Percentiles rank a stretch among this genome's conserved stretches.
Conservation (phyloP, 176 grass and related monocot species). For the Carex parvula region DNA sequence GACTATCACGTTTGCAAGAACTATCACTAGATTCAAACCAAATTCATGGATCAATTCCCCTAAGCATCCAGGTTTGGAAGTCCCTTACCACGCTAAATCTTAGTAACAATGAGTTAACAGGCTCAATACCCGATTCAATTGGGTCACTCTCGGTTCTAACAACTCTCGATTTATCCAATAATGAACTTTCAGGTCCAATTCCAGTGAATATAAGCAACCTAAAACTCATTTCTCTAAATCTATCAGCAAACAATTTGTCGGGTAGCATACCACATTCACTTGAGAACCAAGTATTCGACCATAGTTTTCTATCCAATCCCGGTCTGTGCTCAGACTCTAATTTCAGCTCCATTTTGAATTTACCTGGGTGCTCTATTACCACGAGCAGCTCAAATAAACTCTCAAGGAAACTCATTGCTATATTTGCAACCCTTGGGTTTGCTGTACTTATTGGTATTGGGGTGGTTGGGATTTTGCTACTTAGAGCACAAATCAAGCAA, state of each 20-base stretch:
- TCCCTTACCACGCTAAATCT: slow-evolving; percentile 28
- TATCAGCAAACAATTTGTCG: slow-evolving; percentile 53
- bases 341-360: neutral
- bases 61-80: neutral
- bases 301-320: slow-evolving; percentile 41
- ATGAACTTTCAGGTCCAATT: slow-evolving; percentile 42
- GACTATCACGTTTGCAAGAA: slow-evolving; percentile 2
- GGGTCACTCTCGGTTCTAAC: slow-evolving; percentile 34
- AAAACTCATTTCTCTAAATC: slow-evolving; percentile 34
- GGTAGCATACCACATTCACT: slow-evolving; percentile 39
- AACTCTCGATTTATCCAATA: slow-evolving; percentile 55
- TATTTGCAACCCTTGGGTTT: slow-evolving; percentile 33
- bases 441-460: neutral
- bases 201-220: slow-evolving; percentile 40
- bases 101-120: slow-evolving; percentile 39
- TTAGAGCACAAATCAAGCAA: neutral
- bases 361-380: neutral
- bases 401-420: neutral
- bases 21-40: slow-evolving; percentile 28
- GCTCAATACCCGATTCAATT: slow-evolving; percentile 36
- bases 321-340: slow-evolving; percentile 30
- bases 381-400: neutral
- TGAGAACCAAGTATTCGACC: slow-evolving; percentile 13
- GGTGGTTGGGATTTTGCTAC: slow-evolving; percentile 9
- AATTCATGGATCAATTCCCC: slow-evolving; percentile 40